Evolutionary conservation across 352 stramenopile genomes (phyloP).

Genomic region (Phytophthora syringae): DNA sequence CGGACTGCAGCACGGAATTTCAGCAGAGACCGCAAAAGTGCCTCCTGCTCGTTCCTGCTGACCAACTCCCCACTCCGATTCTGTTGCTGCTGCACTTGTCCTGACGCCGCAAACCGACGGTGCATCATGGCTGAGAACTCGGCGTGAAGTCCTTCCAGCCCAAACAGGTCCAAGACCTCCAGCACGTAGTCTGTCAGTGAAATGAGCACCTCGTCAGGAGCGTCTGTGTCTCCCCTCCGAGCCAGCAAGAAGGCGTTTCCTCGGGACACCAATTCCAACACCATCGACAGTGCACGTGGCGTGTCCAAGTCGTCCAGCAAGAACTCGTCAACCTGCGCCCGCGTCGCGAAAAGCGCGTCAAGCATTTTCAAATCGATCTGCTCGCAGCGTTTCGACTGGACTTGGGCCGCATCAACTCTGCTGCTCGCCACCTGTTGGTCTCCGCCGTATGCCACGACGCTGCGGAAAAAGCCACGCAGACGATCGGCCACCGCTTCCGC

Average conservation of each 20-base stretch:
- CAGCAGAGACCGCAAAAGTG: slow-evolving; percentile 57
- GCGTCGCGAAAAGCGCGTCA: slow-evolving; percentile 52
- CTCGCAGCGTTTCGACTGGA: slow-evolving; percentile 58
- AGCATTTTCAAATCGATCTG: slow-evolving; percentile 66
- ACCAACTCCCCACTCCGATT: slow-evolving; percentile 2
- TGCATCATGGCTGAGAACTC: slow-evolving; percentile 58
- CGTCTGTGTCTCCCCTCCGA: slow-evolving; percentile 28
- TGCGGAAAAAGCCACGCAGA: slow-evolving; percentile 73
- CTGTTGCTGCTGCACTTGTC: slow-evolving; percentile 23
- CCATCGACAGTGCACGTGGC: slow-evolving; percentile 61
- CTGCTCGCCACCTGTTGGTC: slow-evolving; percentile 23
- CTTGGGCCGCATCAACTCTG: not conserved
- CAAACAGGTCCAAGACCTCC: slow-evolving; percentile 74
- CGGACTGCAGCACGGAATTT: slow-evolving; percentile 71
- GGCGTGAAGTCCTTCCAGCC: slow-evolving; percentile 52
- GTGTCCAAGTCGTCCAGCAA: slow-evolving; percentile 92
- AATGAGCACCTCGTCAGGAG: slow-evolving; percentile 64
- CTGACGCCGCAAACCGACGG: slow-evolving; percentile 27
- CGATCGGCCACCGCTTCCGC: slow-evolving; percentile 58
- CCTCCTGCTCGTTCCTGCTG: slow-evolving; percentile 36
- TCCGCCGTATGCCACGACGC: slow-evolving; percentile 47
- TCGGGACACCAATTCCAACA: slow-evolving; percentile 77
- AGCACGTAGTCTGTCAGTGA: slow-evolving; percentile 70
- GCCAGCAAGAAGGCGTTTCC: slow-evolving; percentile 67
- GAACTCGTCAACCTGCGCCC: slow-evolving; percentile 59